Percentiles rank a stretch among this genome's conserved stretches.
phyloP scores from a whole-genome alignment of 2,329 filamentous ascomycete species.

The Fusarium kyushuense region DNA sequence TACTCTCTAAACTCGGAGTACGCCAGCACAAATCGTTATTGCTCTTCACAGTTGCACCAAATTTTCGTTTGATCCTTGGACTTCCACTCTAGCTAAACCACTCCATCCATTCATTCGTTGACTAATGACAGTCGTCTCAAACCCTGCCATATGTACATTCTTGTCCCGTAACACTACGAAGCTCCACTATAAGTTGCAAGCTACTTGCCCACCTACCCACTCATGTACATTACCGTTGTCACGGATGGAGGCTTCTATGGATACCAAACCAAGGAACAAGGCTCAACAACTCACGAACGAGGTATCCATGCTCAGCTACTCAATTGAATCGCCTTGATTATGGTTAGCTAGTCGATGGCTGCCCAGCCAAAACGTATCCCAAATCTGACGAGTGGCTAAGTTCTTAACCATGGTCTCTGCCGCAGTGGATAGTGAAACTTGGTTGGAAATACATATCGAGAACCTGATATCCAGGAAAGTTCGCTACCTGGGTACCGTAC shows the following conservation, averaged over 20 bases:
- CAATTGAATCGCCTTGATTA: not conserved
- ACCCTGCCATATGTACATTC: constrained; percentile 2
- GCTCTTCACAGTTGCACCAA: not conserved
- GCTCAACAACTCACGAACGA: not conserved
- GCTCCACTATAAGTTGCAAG: constrained; percentile 6
- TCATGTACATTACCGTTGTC: not conserved
- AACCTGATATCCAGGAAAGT: not conserved
- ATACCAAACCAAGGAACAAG: constrained; percentile 16
- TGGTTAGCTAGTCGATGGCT: not conserved
- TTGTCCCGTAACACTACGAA: constrained; percentile 1
- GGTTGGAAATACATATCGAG: constrained; percentile 25
- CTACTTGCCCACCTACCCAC: constrained; percentile 1
- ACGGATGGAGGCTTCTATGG: not conserved
- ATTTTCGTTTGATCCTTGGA: constrained; percentile 7
- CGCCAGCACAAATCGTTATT: not conserved
- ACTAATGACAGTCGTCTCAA: constrained; percentile 6
- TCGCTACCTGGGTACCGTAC: not conserved
- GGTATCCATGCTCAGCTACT: not conserved
- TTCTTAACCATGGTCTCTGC: constrained; percentile 5
- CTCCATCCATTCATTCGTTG: not conserved
- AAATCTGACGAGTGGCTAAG: constrained; percentile 4
- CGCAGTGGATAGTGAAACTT: constrained; percentile 13
- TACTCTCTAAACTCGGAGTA: not conserved
- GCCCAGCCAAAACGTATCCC: constrained; percentile 3
- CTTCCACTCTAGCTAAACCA: constrained; percentile 13